Evolutionary conservation across 306 rosid species (phyloP).

Genomic region (Acacia acuminata): DNA sequence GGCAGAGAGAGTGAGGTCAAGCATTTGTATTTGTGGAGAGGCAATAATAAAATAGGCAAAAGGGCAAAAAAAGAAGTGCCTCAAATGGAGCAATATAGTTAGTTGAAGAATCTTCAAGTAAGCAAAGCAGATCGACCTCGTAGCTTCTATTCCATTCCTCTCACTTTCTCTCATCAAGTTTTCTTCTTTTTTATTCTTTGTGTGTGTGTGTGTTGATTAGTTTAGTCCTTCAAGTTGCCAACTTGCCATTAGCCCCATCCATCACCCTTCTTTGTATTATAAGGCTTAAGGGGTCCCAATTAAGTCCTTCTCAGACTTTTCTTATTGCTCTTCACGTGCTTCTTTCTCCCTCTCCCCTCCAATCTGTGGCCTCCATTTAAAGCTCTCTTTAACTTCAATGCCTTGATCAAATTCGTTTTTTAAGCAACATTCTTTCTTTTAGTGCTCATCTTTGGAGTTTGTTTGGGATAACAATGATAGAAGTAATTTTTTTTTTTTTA

Average conservation of each 20-base stretch:
- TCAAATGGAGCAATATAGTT: neutral
- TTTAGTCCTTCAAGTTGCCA: conserved; percentile 48
- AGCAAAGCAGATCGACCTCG: neutral
- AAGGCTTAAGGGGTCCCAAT: no score
- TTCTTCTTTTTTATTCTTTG: no score
- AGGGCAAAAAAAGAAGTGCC: neutral
- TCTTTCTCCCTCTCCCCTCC: neutral
- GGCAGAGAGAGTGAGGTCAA: neutral
- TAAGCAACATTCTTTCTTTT: no score
- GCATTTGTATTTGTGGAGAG: neutral
- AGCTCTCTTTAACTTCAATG: neutral
- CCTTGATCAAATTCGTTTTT: no score
- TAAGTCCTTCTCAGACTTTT: conserved; percentile 36
- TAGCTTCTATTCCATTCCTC: neutral
- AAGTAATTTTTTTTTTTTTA: no score
- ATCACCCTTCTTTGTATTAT: neutral
- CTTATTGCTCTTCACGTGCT: conserved; percentile 47
- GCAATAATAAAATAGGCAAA: neutral
- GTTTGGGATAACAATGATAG: no score
- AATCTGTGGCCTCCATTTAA: conserved; percentile 25
- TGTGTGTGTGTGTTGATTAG: neutral
- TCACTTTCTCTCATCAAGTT: neutral
- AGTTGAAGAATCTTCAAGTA: neutral
- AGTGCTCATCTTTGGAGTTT: no score
- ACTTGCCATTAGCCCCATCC: conserved; percentile 42